Conservation (phyloP, 805 yeast species). For the Brettanomyces custersianus region DNA sequence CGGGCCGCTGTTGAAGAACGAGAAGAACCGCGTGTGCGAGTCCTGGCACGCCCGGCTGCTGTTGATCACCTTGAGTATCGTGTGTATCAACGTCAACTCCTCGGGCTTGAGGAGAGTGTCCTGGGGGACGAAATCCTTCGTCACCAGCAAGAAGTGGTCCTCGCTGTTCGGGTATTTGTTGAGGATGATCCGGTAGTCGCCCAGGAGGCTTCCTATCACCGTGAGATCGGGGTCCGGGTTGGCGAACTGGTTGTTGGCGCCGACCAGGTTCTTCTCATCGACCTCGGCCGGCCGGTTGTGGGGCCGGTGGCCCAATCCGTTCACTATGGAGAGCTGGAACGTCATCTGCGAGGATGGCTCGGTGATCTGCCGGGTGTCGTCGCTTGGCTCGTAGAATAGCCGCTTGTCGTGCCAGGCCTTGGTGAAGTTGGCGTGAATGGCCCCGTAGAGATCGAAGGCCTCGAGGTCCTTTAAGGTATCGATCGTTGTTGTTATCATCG, state of each 20-base stretch:
- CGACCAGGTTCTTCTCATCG: constrained; percentile 23
- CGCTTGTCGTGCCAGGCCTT: constrained; percentile 17
- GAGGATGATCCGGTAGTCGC: constrained; percentile 53
- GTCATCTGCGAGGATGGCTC: constrained; percentile 17
- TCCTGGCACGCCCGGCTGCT: constrained; percentile 22
- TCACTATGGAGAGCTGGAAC: constrained; percentile 25
- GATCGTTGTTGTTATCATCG: constrained; percentile 6
- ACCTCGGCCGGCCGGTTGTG: constrained; percentile 23
- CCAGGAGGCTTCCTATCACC: constrained; percentile 42
- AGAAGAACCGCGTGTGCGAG: constrained; percentile 46
- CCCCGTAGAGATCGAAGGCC: constrained; percentile 10
- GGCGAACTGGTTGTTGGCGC: constrained; percentile 60
- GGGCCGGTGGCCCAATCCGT: constrained; percentile 26
- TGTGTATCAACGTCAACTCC: constrained; percentile 57
- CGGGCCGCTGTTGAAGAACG: constrained; percentile 84
- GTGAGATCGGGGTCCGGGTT: constrained; percentile 73
- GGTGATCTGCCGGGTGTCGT: constrained; percentile 13
- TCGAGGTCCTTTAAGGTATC: constrained; percentile 15
- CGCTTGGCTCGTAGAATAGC: constrained; percentile 15
- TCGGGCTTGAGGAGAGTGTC: constrained; percentile 57
- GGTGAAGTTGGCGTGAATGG: constrained; percentile 13
- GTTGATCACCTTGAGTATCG: constrained; percentile 44
- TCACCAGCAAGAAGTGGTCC: constrained; percentile 70
- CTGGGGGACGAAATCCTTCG: constrained; percentile 68
- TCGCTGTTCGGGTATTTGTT: constrained; percentile 84